phyloP scores from a whole-genome alignment of 805 yeast species.

The Kuraishia cidri region DNA sequence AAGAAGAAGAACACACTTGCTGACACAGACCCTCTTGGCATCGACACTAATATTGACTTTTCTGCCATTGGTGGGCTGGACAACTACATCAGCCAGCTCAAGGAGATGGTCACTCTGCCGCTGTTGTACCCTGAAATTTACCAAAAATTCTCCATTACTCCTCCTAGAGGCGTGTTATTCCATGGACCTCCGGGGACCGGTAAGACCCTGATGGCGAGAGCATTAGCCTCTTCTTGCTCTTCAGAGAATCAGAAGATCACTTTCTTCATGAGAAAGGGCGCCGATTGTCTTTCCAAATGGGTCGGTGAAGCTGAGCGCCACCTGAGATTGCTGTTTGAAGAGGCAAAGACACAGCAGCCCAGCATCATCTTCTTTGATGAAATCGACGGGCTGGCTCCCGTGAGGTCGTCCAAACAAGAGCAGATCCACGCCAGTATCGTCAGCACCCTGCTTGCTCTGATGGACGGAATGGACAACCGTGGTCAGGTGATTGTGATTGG shows the following conservation, averaged over 20 bases:
- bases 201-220: slow-evolving; percentile 96
- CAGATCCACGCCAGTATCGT: slow-evolving; percentile 98
- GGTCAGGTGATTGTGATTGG: slow-evolving; percentile 98
- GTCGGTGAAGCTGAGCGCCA: slow-evolving; percentile 99
- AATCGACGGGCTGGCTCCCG: slow-evolving; percentile 97
- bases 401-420: slow-evolving; percentile 93
- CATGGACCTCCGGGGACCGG: slow-evolving; percentile 99
- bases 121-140: slow-evolving; percentile 89
- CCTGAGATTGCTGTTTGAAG: slow-evolving; percentile 82
- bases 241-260: slow-evolving; percentile 81
- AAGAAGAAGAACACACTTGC: slow-evolving; percentile 56
- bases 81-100: slow-evolving; percentile 81
- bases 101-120: slow-evolving; percentile 95
- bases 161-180: slow-evolving; percentile 94
- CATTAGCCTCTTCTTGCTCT: slow-evolving; percentile 91
- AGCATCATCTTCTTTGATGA: slow-evolving; percentile 95
- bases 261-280: slow-evolving; percentile 97
- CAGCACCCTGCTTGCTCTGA: slow-evolving; percentile 85
- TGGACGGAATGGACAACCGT: slow-evolving; percentile 99
- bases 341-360: slow-evolving; percentile 94
- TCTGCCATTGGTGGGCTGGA: slow-evolving; percentile 87
- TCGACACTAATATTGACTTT: slow-evolving; percentile 55
- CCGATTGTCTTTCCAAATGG: slow-evolving; percentile 96
- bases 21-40: slow-evolving; percentile 90
- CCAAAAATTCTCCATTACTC: slow-evolving; percentile 82